phyloP scores from a whole-genome alignment of 1,139 yeast genomes.

The Insectozyma bohioensis region DNA sequence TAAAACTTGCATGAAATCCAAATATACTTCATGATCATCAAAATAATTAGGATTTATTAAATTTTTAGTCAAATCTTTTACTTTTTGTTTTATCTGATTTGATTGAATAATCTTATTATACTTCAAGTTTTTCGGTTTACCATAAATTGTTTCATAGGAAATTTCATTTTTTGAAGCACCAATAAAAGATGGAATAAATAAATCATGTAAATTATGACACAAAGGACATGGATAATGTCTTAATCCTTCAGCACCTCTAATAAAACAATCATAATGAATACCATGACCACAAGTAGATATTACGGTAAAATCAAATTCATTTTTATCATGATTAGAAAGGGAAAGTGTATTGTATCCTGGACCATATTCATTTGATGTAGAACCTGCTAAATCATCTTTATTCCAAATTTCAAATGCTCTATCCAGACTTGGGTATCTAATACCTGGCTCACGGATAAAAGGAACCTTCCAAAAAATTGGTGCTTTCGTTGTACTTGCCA shows the following conservation, averaged over 20 bases:
- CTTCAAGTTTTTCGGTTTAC: slow-evolving; percentile 16
- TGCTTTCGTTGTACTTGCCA: slow-evolving; percentile 38
- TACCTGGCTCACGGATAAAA: slow-evolving; percentile 11
- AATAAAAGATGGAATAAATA: slow-evolving; percentile 44
- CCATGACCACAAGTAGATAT: slow-evolving; percentile 69
- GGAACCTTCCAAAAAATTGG: slow-evolving; percentile 54
- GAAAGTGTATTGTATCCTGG: slow-evolving; percentile 23
- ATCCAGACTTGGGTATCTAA: no score
- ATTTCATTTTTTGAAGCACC: slow-evolving; percentile 22
- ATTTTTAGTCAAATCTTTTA: slow-evolving; percentile 1
- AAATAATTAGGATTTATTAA: slow-evolving; percentile 5
- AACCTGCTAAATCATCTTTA: slow-evolving; percentile 12
- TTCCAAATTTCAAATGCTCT: slow-evolving; percentile 30
- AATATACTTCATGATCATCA: slow-evolving; percentile 1
- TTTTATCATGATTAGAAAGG: no score
- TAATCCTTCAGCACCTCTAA: slow-evolving; percentile 26
- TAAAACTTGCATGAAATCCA: slow-evolving; percentile 1
- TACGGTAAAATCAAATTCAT: slow-evolving; percentile 27
- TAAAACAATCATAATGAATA: slow-evolving; percentile 60
- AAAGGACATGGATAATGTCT: slow-evolving; percentile 56
- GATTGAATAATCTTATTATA: slow-evolving; percentile 21
- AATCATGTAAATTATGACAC: slow-evolving; percentile 54
- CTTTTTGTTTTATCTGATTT: slow-evolving; percentile 2
- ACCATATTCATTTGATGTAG: slow-evolving; percentile 22
- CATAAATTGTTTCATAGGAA: slow-evolving; percentile 13